Conservation (phyloP, 2,329 filamentous ascomycete species). For the Macrophomina phaseolina region DNA sequence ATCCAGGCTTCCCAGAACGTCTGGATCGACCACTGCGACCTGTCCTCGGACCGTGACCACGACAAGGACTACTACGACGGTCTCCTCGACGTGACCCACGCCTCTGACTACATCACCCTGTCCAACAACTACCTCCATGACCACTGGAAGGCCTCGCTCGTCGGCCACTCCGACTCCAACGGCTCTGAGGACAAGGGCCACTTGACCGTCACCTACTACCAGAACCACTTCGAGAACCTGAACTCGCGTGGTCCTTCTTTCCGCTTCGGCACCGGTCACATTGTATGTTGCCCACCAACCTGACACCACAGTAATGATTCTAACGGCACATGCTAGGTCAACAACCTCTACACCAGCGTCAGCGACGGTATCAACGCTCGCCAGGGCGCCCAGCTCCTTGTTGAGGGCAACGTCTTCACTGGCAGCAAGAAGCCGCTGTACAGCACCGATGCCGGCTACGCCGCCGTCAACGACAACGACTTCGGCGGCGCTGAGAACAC, state of each 20-base stretch:
- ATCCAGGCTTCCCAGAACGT: conserved; percentile 57
- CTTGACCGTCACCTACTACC: conserved; percentile 68
- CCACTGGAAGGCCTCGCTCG: conserved; percentile 66
- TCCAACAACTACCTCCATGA: conserved; percentile 60
- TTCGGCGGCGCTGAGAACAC: conserved; percentile 43
- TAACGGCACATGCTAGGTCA: no score
- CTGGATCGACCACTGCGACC: conserved; percentile 72
- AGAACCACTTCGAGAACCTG: conserved; percentile 70
- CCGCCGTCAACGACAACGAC: conserved; percentile 46
- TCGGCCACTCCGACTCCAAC: conserved; percentile 67
- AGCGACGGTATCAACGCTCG: conserved; percentile 50
- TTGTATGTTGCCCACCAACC: conserved; percentile 60
- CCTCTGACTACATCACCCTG: conserved; percentile 65
- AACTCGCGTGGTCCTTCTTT: conserved; percentile 68
- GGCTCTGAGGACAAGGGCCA: conserved; percentile 64
- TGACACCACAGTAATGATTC: no score
- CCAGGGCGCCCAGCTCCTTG: conserved; percentile 50
- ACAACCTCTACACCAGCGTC: conserved; percentile 37
- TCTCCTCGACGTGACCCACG: conserved; percentile 69
- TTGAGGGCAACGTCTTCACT: conserved; percentile 49
- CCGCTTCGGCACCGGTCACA: conserved; percentile 70
- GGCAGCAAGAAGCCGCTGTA: conserved; percentile 43
- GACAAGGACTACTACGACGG: conserved; percentile 76
- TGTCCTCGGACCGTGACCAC: conserved; percentile 63
- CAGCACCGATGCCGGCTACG: conserved; percentile 43